A percentile compares a stretch with the other conserved stretches of the same genome.
These are phyloP conservation scores for Jaltomata sinuosa DNA, from an alignment of 257 asterid species.

Conservation along the genomic window DNA sequence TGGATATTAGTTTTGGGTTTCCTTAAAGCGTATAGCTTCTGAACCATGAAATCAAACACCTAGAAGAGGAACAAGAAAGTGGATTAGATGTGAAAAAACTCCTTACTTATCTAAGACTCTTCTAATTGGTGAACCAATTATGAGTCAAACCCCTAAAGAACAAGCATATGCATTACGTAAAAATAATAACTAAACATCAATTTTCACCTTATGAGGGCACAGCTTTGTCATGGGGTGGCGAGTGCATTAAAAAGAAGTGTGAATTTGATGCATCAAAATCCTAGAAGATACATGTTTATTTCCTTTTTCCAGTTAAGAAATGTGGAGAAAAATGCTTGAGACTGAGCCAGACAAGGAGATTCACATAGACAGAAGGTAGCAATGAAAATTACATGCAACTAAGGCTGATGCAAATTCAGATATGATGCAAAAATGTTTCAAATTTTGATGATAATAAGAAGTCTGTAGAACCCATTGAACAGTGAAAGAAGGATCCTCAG, in stretches of 20 bases:
- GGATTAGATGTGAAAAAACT: conserved; percentile 2
- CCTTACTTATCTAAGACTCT: background rate
- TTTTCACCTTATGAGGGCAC: background rate
- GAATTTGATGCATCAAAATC: background rate
- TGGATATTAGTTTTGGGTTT: conserved; percentile 98
- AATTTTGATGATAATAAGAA: background rate
- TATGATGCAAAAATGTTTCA: background rate
- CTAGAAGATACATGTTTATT: background rate
- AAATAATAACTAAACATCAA: background rate
- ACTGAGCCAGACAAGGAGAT: background rate
- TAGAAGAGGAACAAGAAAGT: conserved; percentile 19
- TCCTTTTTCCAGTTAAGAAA: background rate
- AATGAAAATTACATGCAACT: background rate
- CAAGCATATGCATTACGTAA: background rate
- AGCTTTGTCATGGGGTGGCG: background rate
- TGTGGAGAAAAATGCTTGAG: background rate
- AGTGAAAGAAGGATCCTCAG: background rate
- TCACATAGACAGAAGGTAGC: background rate
- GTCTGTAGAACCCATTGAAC: background rate
- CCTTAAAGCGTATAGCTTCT: conserved; percentile 88
- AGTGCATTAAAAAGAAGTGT: background rate
- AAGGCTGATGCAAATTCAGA: background rate
- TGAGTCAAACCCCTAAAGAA: background rate
- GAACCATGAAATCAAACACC: conserved; percentile 91
- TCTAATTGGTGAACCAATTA: background rate